phyloP scores from a whole-genome alignment of 495 filamentous ascomycete genomes.

The Thermothielavioides terrestris region DNA sequence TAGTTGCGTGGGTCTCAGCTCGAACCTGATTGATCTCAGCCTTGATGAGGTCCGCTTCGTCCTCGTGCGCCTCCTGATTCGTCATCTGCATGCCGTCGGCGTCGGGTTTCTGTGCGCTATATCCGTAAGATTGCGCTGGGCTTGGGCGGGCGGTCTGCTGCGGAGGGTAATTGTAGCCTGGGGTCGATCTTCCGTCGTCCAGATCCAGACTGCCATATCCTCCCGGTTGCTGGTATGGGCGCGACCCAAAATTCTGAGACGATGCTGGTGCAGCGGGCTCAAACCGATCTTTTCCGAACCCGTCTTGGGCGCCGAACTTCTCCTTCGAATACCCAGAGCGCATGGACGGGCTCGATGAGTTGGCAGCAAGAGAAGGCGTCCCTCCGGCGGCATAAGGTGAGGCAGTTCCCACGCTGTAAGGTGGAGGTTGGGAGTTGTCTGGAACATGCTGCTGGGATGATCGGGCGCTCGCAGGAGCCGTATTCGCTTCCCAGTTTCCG shows the following conservation, averaged over 20 bases:
- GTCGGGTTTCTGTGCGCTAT: too few species aligned
- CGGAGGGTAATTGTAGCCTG: slow-evolving; percentile 47
- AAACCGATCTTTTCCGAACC: slow-evolving; percentile 53
- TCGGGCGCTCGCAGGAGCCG: background rate
- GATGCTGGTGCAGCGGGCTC: slow-evolving; percentile 51
- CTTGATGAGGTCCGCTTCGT: background rate
- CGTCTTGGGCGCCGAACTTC: slow-evolving; percentile 17
- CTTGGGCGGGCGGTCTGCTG: background rate
- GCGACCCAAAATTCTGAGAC: background rate
- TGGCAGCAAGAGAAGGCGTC: background rate
- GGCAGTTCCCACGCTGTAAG: background rate
- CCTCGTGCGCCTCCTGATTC: slow-evolving; percentile 43
- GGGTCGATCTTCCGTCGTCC: slow-evolving; percentile 53
- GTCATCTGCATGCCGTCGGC: slow-evolving; percentile 64
- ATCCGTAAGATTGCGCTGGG: slow-evolving; percentile 20
- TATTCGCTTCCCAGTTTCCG: background rate
- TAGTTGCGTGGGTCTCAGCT: too few species aligned
- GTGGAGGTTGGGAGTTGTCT: background rate
- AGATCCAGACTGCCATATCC: slow-evolving; percentile 66
- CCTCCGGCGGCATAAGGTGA: background rate
- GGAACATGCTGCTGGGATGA: background rate
- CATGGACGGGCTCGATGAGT: background rate
- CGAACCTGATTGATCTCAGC: too few species aligned
- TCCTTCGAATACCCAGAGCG: background rate
- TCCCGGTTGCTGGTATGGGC: slow-evolving; percentile 40